Conservation (phyloP, 2,329 filamentous ascomycete genomes). For the Trichoderma oligosporum region DNA sequence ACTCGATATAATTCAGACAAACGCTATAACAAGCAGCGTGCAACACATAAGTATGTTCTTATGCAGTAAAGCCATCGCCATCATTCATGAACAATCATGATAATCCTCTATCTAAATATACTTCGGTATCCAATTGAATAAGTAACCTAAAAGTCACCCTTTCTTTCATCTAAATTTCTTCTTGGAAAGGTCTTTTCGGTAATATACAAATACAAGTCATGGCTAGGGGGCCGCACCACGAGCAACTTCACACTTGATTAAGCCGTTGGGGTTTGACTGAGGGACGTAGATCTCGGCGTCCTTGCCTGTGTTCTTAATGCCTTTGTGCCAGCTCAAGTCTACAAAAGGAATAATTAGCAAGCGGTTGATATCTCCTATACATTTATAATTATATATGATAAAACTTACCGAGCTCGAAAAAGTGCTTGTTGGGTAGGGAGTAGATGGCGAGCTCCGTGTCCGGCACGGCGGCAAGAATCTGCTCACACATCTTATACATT, state of each 20-base stretch:
- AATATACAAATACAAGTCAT: neutral
- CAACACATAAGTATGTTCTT: no score
- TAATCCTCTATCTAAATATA: neutral
- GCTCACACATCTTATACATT: slow-evolving; percentile 97
- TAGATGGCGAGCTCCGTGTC: slow-evolving; percentile 73
- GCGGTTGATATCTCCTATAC: neutral
- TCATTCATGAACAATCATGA: neutral
- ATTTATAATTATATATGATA: neutral
- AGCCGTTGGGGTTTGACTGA: slow-evolving; percentile 86
- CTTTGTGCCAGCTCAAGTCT: slow-evolving; percentile 98
- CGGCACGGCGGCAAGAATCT: slow-evolving; percentile 74
- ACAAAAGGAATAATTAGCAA: slow-evolving; percentile 1
- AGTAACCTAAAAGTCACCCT: neutral
- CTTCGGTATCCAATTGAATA: neutral
- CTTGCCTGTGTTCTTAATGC: slow-evolving; percentile 87
- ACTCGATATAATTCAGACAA: neutral
- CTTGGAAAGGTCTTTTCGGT: neutral
- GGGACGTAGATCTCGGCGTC: slow-evolving; percentile 95
- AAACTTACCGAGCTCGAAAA: slow-evolving; percentile 83
- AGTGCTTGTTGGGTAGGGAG: slow-evolving; percentile 94
- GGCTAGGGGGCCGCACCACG: slow-evolving; percentile 35
- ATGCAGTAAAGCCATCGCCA: neutral
- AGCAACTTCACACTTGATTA: slow-evolving; percentile 89
- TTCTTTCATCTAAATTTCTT: neutral
- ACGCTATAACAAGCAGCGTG: slow-evolving; percentile 8